Evolutionary conservation across 768 basidiomycete genomes (phyloP).

Genomic region (Myochromella boudieri): DNA sequence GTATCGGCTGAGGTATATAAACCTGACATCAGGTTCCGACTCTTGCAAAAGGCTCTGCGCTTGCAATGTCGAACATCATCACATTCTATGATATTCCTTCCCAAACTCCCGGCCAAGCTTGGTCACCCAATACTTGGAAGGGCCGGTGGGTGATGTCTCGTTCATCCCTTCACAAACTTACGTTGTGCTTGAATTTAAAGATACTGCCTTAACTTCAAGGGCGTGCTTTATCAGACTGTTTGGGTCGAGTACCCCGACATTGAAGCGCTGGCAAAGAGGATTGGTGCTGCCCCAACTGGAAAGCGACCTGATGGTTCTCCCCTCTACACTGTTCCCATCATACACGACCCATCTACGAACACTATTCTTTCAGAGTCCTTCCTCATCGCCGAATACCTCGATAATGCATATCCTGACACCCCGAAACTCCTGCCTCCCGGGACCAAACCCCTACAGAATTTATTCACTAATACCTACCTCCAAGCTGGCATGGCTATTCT

Average conservation of each 20-base stretch:
- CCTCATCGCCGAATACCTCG: slow-evolving; percentile 42
- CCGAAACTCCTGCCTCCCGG: slow-evolving; percentile 31
- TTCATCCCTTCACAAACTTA: background rate
- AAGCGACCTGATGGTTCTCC: slow-evolving; percentile 25
- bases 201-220: slow-evolving; percentile 25
- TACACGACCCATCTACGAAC: slow-evolving; percentile 35
- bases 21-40: no score
- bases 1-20: slow-evolving; percentile 10
- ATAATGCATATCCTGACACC: slow-evolving; percentile 35
- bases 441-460: slow-evolving; percentile 17
- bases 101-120: slow-evolving; percentile 25
- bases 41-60: no score
- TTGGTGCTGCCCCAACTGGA: slow-evolving; percentile 31
- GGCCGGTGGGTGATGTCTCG: slow-evolving; percentile 30
- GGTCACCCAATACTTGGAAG: slow-evolving; percentile 50
- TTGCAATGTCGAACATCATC: slow-evolving; percentile 29
- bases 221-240: slow-evolving; percentile 37
- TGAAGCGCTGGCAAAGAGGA: slow-evolving; percentile 27
- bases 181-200: slow-evolving; percentile 4
- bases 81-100: slow-evolving; percentile 46
- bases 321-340: slow-evolving; percentile 38
- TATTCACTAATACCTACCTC: slow-evolving; percentile 4
- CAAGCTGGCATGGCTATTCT: background rate
- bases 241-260: slow-evolving; percentile 43
- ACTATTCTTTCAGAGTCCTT: slow-evolving; percentile 33